These are phyloP conservation scores for Phytophthora pinifolia DNA, from an alignment of 352 stramenopile species.

Conservation along the genomic window DNA sequence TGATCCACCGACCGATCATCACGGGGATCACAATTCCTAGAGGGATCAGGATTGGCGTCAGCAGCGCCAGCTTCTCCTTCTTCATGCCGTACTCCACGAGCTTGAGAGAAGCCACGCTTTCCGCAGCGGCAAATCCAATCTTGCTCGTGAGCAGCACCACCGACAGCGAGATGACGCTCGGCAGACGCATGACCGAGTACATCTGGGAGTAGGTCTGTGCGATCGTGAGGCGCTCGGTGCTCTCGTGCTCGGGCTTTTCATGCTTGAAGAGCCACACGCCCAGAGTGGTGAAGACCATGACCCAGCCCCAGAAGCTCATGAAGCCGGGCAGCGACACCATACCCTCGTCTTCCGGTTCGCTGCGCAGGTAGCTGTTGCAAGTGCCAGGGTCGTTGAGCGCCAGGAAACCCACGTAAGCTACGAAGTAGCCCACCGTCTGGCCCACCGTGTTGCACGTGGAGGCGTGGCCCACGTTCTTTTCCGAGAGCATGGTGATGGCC, in stretches of 20 bases:
- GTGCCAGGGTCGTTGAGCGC: slow-evolving; percentile 94
- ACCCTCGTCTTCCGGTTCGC: slow-evolving; percentile 54
- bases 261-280: slow-evolving; percentile 93
- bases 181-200: slow-evolving; percentile 82
- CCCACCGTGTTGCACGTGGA: slow-evolving; percentile 97
- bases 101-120: slow-evolving; percentile 93
- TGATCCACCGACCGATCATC: slow-evolving; percentile 75
- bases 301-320: slow-evolving; percentile 93
- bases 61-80: slow-evolving; percentile 91
- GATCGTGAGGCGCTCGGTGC: slow-evolving; percentile 79
- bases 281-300: slow-evolving; percentile 93
- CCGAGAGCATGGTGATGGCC: slow-evolving; percentile 99
- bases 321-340: slow-evolving; percentile 89
- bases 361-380: slow-evolving; percentile 90
- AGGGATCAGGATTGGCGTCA: slow-evolving; percentile 87
- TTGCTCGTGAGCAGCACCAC: slow-evolving; percentile 92
- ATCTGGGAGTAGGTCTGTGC: slow-evolving; percentile 91
- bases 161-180: slow-evolving; percentile 83
- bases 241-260: slow-evolving; percentile 63
- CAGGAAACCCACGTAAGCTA: slow-evolving; percentile 98
- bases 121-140: slow-evolving; percentile 90
- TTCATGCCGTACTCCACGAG: slow-evolving; percentile 90
- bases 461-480: slow-evolving; percentile 95
- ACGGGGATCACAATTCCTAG: slow-evolving; percentile 89
- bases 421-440: slow-evolving; percentile 97